Evolutionary conservation across 495 filamentous ascomycete species (phyloP), one percentile per base, ranked within the genome.

Genomic region (Aspergillus diversus): DNA sequence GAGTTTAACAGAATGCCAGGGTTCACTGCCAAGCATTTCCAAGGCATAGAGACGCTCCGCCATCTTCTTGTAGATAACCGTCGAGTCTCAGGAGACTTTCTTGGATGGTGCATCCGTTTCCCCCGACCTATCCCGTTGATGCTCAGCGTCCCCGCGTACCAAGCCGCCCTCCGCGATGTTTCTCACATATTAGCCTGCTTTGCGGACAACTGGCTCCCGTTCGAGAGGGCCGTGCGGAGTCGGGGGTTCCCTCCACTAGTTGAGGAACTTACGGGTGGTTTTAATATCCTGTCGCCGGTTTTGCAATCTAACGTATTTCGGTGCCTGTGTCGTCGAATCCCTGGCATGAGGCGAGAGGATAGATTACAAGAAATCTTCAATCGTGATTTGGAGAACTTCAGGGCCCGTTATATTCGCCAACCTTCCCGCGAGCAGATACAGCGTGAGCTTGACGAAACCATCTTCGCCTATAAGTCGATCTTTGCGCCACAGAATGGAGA

Each of bases 271-370:
- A 64, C 82, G 21, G 61, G 55, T 4, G 50, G 58, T 15, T 76
- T 91, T n/a, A 63, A 69, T 2, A 73, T 89, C 21, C 71, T 69
- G 11, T 91, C 89, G 0, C 75, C 81, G 0, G 75, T 81, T 4
- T 62, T 92, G 11, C 84, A 89, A 65, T 71, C 62, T 2, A 83
- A 89, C 46, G 72, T 90, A 15, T 91, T 89, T 61, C 80, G 81
- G 17, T 84, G 87, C 1, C 78, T 83, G 31, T 73, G 64, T 54
- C 76, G 77, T 8, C 61, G 66, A 53, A 46, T 77, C 4, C 72
- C 71, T 42, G 68, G 65, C 3, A 33, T 27, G 4, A 57, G 4
- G 33, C 6, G 15, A 4, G 66, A 66, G 52, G 33, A 42, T n/a
- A 33, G 57, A 11, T 17, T 75, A 60, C 58, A 62, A 52, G 55